A percentile compares a stretch with the other conserved stretches of the same genome.
These are phyloP conservation scores for Pichia thaimueangensis DNA, from an alignment of 805 yeast genomes.

Conservation along the genomic window DNA sequence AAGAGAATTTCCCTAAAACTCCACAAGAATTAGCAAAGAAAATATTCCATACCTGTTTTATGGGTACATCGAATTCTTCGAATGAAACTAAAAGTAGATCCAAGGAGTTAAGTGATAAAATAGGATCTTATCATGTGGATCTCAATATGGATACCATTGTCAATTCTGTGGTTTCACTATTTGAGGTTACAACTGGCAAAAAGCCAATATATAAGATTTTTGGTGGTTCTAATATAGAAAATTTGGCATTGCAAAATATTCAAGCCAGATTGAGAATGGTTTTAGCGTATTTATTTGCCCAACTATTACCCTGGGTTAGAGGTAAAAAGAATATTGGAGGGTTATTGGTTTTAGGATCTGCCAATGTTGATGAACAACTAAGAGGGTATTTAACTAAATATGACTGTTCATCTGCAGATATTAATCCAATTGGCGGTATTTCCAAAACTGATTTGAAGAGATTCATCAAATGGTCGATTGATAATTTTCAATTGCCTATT, in stretches of 20 bases:
- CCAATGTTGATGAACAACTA: constrained; percentile 94
- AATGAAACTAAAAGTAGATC: constrained; percentile 81
- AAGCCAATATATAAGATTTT: constrained; percentile 83
- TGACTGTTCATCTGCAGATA: constrained; percentile 95
- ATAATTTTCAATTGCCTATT: constrained; percentile 67
- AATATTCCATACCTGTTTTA: constrained; percentile 83
- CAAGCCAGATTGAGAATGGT: constrained; percentile 98
- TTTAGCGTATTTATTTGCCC: constrained; percentile 86
- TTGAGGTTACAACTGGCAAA: constrained; percentile 87
- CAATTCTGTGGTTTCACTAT: constrained; percentile 61
- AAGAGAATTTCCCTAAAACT: constrained; percentile 47
- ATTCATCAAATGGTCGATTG: constrained; percentile 76
- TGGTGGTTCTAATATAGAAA: constrained; percentile 90
- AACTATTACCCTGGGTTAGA: constrained; percentile 91
- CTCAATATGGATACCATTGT: constrained; percentile 88
- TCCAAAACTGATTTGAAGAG: constrained; percentile 88
- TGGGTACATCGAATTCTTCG: constrained; percentile 96
- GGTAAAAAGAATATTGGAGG: constrained; percentile 66
- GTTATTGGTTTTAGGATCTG: constrained; percentile 85
- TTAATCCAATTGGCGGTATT: constrained; percentile 98
- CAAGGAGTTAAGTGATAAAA: constrained; percentile 58
- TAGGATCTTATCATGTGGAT: constrained; percentile 88
- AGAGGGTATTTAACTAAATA: constrained; percentile 95
- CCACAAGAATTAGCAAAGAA: constrained; percentile 71
- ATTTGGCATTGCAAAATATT: constrained; percentile 90